Evolutionary conservation across 2,329 filamentous ascomycete genomes (phyloP).

Genomic region (Didymella segeticola): DNA sequence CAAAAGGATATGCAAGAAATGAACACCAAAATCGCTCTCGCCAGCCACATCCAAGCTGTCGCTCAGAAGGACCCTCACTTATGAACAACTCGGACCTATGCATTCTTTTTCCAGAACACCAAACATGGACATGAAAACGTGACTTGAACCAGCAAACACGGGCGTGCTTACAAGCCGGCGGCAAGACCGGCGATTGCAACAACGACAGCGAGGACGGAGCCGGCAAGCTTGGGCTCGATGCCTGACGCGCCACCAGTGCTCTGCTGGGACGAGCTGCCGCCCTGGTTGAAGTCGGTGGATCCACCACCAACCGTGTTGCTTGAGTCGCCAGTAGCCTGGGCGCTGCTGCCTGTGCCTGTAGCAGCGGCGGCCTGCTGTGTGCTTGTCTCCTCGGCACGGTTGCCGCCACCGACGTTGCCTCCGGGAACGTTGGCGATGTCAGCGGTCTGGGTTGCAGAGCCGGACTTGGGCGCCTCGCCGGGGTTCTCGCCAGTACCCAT

Average conservation of each 20-base stretch:
- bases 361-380: constrained; percentile 20
- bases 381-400: constrained; percentile 40
- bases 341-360: constrained; percentile 14
- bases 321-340: constrained; percentile 15
- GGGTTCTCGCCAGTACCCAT: constrained; percentile 80
- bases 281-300: constrained; percentile 34
- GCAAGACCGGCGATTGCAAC: constrained; percentile 42
- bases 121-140: constrained; percentile 17
- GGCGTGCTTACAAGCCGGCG: constrained; percentile 21
- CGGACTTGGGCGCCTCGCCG: constrained; percentile 51
- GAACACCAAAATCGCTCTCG: not conserved
- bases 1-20: constrained; percentile 12
- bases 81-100: constrained; percentile 4
- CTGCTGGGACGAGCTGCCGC: constrained; percentile 17
- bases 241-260: constrained; percentile 25
- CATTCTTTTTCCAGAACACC: constrained; percentile 13
- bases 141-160: not conserved
- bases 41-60: not conserved
- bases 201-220: constrained; percentile 43
- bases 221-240: constrained; percentile 39
- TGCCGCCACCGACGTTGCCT: constrained; percentile 59
- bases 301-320: constrained; percentile 10
- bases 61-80: not conserved
- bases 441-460: constrained; percentile 35
- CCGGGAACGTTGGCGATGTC: constrained; percentile 62